A percentile compares a stretch with the other conserved stretches of the same genome.
These are phyloP conservation scores for Globisporangium paroecandrum DNA, from an alignment of 352 stramenopile species.

Conservation along the genomic window DNA sequence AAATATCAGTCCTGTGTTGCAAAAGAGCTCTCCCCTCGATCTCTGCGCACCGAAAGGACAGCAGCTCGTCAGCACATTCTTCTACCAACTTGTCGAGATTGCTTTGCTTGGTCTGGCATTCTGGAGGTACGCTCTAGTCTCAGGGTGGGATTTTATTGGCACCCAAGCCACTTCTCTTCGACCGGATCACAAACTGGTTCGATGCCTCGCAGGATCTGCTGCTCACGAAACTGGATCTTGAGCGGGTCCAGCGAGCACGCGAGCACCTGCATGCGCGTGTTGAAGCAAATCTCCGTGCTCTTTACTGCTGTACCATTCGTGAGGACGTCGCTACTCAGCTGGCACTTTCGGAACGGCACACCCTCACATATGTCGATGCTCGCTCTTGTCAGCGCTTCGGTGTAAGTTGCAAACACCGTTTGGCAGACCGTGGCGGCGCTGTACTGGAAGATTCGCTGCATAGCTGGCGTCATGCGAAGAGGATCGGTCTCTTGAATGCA, in stretches of 20 bases:
- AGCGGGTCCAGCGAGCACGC: constrained; percentile 15
- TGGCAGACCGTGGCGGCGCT: constrained; percentile 12
- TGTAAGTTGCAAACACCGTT: constrained; percentile 5
- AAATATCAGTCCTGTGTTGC: no score
- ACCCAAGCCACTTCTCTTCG: constrained; percentile 17
- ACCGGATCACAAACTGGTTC: constrained; percentile 11
- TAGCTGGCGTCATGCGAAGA: not conserved
- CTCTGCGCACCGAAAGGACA: no score
- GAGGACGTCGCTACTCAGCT: not conserved
- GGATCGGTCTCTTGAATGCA: not conserved
- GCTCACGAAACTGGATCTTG: constrained; percentile 9
- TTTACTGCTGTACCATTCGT: not conserved
- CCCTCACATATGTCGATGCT: constrained; percentile 5
- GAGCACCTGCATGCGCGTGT: constrained; percentile 8
- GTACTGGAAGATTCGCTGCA: not conserved
- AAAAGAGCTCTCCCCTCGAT: no score
- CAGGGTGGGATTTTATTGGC: not conserved
- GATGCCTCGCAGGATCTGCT: constrained; percentile 18
- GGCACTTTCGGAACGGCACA: not conserved
- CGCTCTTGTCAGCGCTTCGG: constrained; percentile 15
- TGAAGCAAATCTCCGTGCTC: not conserved
- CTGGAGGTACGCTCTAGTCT: no score
- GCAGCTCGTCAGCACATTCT: no score
- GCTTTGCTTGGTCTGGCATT: no score
- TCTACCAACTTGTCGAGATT: no score